Evolutionary conservation across 176 grass and related monocot species (phyloP).

Genomic region (Triticum monococcum): DNA sequence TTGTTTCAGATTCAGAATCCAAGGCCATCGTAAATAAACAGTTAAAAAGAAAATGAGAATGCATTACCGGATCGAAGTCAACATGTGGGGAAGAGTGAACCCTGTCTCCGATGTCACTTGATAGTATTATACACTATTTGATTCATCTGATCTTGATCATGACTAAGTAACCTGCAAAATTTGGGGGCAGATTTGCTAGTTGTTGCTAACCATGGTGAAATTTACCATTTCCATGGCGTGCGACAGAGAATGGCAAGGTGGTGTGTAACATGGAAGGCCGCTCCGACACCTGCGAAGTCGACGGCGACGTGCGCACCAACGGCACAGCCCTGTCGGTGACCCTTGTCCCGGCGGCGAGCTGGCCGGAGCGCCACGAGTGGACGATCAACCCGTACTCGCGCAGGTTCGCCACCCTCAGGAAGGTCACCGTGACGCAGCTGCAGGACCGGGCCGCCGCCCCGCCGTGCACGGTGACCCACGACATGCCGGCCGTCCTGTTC

Average conservation of each 20-base stretch:
- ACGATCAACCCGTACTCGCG: background rate
- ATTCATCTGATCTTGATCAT: background rate
- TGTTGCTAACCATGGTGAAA: background rate
- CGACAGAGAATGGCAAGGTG: background rate
- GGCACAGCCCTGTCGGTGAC: background rate
- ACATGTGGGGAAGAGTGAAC: conserved; percentile 10
- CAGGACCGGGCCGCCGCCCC: background rate
- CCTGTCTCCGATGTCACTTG: background rate
- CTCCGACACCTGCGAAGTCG: background rate
- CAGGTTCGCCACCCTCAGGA: background rate
- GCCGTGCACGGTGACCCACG: background rate
- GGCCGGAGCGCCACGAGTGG: background rate
- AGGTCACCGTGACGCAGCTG: background rate
- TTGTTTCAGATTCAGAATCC: background rate
- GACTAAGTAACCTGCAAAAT: background rate
- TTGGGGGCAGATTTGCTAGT: background rate
- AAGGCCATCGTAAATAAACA: background rate
- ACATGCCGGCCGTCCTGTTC: background rate
- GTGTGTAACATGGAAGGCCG: background rate
- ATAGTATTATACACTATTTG: background rate
- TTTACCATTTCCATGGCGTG: background rate
- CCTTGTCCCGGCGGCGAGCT: background rate
- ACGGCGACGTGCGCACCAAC: background rate
- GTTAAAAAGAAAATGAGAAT: background rate
- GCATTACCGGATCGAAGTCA: background rate